Evolutionary conservation across 768 basidiomycete genomes (phyloP).

Genomic region (Suillus subluteus): DNA sequence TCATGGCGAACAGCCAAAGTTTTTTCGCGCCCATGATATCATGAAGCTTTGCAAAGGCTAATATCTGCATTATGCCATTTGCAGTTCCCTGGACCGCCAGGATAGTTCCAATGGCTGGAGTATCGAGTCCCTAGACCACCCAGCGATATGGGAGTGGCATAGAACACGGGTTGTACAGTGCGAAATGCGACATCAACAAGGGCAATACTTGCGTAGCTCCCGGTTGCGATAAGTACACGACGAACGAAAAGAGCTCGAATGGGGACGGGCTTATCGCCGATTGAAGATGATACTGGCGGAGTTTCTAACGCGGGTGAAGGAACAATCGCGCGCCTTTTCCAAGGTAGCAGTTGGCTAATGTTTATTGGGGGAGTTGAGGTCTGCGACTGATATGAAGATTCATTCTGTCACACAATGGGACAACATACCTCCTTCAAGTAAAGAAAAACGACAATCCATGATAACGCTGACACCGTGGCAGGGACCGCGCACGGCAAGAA

Average conservation of each 20-base stretch:
- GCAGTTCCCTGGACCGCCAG: conserved; percentile 21
- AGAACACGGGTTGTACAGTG: conserved; percentile 37
- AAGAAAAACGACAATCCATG: conserved; percentile 51
- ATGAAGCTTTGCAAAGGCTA: conserved; percentile 60
- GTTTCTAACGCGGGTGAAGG: not conserved
- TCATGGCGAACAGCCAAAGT: conserved; percentile 55
- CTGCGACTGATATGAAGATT: not conserved
- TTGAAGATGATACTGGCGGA: not conserved
- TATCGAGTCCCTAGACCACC: conserved; percentile 14
- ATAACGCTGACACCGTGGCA: conserved; percentile 54
- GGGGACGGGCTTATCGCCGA: conserved; percentile 37
- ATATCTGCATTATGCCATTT: conserved; percentile 52
- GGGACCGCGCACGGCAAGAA: conserved; percentile 72
- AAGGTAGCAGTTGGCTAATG: not conserved
- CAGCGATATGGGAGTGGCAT: conserved; percentile 20
- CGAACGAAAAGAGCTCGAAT: conserved; percentile 49
- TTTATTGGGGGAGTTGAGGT: not conserved
- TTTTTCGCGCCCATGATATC: conserved; percentile 58
- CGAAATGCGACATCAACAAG: conserved; percentile 64
- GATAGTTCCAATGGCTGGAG: conserved; percentile 25
- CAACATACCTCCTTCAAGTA: conserved; percentile 57
- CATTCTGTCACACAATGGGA: not conserved
- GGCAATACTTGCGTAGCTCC: conserved; percentile 62
- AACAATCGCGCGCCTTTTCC: not conserved
- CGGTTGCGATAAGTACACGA: conserved; percentile 54